Percentiles rank a stretch among this genome's conserved stretches.
These are phyloP conservation scores for Neospermospora avenae DNA, from an alignment of 2,329 filamentous ascomycete species.

Conservation along the genomic window DNA sequence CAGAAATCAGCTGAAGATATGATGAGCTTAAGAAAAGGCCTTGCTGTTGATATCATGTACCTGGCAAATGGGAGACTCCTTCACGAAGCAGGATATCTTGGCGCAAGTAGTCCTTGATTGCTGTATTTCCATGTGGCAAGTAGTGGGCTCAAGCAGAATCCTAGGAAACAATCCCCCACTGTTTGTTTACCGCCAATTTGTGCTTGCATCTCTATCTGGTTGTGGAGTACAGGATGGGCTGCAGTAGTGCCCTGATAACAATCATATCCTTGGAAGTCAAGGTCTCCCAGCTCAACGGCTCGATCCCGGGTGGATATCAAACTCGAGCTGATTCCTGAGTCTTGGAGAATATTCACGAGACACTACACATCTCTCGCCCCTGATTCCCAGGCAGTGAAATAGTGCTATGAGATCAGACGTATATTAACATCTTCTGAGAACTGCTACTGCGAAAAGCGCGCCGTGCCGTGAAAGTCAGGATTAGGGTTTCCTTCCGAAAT, in stretches of 20 bases:
- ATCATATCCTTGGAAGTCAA: constrained; percentile 21
- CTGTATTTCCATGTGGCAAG: background rate
- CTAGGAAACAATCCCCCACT: background rate
- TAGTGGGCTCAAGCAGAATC: background rate
- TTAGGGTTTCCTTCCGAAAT: constrained; percentile 19
- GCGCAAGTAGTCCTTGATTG: too few relatives aligned
- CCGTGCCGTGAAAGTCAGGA: constrained; percentile 25
- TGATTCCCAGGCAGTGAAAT: background rate
- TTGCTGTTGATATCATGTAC: constrained; percentile 4
- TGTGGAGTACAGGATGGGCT: constrained; percentile 31
- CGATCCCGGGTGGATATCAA: background rate
- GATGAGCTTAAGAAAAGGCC: constrained; percentile 11
- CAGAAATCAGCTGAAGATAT: constrained; percentile 12
- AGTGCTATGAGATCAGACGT: background rate
- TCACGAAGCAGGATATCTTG: too few relatives aligned
- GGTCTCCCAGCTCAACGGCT: constrained; percentile 23
- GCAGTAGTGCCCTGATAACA: constrained; percentile 32
- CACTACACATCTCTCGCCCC: background rate
- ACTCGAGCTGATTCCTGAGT: background rate
- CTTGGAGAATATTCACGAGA: background rate
- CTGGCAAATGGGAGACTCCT: too few relatives aligned
- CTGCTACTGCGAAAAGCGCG: constrained; percentile 16
- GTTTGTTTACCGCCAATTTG: background rate
- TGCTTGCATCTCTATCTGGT: constrained; percentile 8
- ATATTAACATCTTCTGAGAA: constrained; percentile 1